phyloP scores from a whole-genome alignment of 169 alveolate genomes.

The Theileria orientalis region DNA sequence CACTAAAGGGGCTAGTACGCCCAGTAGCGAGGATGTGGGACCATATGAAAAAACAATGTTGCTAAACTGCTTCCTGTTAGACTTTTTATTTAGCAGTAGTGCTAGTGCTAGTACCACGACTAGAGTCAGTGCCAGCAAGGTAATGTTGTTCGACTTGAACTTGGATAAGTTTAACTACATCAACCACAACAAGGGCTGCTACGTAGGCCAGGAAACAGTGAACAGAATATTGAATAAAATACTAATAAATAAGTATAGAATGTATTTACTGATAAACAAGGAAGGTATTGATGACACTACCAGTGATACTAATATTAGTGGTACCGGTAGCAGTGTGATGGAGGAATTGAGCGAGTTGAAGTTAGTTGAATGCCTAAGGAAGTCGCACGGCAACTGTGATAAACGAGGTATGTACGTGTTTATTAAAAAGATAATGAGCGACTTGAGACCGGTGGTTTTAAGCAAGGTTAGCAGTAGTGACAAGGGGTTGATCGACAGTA shows the following conservation, averaged over 20 bases:
- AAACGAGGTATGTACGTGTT: not conserved
- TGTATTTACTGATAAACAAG: slow-evolving; percentile 43
- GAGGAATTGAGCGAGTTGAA: not conserved
- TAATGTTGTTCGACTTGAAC: slow-evolving; percentile 69
- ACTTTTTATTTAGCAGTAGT: not conserved
- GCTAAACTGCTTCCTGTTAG: not conserved
- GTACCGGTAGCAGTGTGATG: not conserved
- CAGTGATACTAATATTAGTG: not conserved
- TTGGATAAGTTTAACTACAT: slow-evolving; percentile 62
- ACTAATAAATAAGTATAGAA: slow-evolving; percentile 63
- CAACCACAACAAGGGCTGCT: slow-evolving; percentile 71
- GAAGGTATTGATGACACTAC: slow-evolving; percentile 23
- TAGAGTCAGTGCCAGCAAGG: not conserved
- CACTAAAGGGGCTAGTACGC: not conserved
- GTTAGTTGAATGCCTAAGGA: not conserved
- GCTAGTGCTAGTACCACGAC: not conserved
- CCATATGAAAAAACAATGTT: not conserved
- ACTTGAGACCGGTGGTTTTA: not conserved
- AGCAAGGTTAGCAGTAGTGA: not conserved
- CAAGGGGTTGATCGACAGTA: not conserved
- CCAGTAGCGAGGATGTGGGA: not conserved
- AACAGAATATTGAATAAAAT: slow-evolving; percentile 65
- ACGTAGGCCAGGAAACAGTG: slow-evolving; percentile 76
- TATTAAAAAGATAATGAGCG: not conserved
- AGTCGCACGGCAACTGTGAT: not conserved